phyloP scores from a whole-genome alignment of 1,284 basidiomycete species.

The Trichosporon sp. region DNA sequence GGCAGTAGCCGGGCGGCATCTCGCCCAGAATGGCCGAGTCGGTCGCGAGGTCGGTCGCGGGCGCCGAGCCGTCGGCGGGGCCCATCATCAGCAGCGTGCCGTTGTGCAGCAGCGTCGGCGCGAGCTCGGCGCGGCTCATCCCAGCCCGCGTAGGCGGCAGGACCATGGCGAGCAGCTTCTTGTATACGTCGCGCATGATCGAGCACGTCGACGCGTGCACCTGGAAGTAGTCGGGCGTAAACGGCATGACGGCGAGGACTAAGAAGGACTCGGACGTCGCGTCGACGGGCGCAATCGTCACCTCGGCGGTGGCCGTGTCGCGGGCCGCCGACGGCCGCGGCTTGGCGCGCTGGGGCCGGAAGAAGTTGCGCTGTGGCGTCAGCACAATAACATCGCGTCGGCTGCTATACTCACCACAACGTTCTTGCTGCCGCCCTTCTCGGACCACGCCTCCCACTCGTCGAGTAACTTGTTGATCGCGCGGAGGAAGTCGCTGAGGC shows the following conservation, averaged over 20 bases:
- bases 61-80: background rate
- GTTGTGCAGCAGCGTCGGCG: slow-evolving; percentile 29
- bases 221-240: slow-evolving; percentile 53
- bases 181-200: slow-evolving; percentile 52
- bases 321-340: slow-evolving; percentile 14
- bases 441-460: slow-evolving; percentile 51
- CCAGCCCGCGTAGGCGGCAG: slow-evolving; percentile 14
- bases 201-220: slow-evolving; percentile 52
- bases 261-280: slow-evolving; percentile 21
- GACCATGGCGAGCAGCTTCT: slow-evolving; percentile 45
- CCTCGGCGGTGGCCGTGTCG: slow-evolving; percentile 21
- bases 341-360: slow-evolving; percentile 18
- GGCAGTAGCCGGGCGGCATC: slow-evolving; percentile 29
- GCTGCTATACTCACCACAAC: slow-evolving; percentile 32
- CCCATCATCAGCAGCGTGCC: slow-evolving; percentile 3
- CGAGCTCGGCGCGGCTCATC: slow-evolving; percentile 12
- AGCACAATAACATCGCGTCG: slow-evolving; percentile 14
- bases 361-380: slow-evolving; percentile 20
- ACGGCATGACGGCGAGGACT: slow-evolving; percentile 41
- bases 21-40: slow-evolving; percentile 40
- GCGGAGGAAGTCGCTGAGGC: slow-evolving; percentile 48
- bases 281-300: slow-evolving; percentile 20
- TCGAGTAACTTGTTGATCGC: slow-evolving; percentile 46
- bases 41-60: slow-evolving; percentile 15
- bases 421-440: slow-evolving; percentile 36